Percentiles rank a stretch among this genome's conserved stretches.
These are phyloP conservation scores for Tolypocladium paradoxum DNA, from an alignment of 2,329 filamentous ascomycete genomes.

Conservation along the genomic window DNA sequence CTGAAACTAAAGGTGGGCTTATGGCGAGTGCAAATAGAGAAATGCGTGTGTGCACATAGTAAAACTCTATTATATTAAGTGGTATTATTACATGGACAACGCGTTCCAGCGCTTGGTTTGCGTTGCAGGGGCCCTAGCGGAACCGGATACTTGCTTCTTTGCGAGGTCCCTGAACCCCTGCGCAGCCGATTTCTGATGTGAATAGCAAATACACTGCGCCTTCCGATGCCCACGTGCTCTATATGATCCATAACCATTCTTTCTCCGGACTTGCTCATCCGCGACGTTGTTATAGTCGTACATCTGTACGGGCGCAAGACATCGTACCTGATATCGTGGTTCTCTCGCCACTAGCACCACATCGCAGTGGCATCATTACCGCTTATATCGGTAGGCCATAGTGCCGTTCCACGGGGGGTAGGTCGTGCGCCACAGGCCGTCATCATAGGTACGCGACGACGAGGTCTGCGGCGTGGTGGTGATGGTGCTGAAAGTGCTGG, in stretches of 20 bases:
- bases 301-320: background rate
- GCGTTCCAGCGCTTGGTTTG: slow-evolving; percentile 10
- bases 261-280: background rate
- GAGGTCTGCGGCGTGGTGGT: slow-evolving; percentile 3
- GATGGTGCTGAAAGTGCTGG: slow-evolving; percentile 3
- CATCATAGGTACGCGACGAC: slow-evolving; percentile 21
- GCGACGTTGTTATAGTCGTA: background rate
- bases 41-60: no score
- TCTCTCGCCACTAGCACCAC: background rate
- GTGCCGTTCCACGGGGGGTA: slow-evolving; percentile 35
- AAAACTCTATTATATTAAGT: background rate
- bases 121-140: slow-evolving; percentile 1
- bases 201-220: background rate
- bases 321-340: no score
- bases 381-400: background rate
- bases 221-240: background rate
- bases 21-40: no score
- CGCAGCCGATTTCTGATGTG: background rate
- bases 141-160: background rate
- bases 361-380: background rate
- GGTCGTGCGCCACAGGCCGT: slow-evolving; percentile 35
- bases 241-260: background rate
- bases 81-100: background rate
- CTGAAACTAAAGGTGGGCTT: no score
- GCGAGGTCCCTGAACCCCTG: background rate